Evolutionary conservation across 1,139 yeast species (phyloP).

Genomic region (Magnusiomyces starmeri): DNA sequence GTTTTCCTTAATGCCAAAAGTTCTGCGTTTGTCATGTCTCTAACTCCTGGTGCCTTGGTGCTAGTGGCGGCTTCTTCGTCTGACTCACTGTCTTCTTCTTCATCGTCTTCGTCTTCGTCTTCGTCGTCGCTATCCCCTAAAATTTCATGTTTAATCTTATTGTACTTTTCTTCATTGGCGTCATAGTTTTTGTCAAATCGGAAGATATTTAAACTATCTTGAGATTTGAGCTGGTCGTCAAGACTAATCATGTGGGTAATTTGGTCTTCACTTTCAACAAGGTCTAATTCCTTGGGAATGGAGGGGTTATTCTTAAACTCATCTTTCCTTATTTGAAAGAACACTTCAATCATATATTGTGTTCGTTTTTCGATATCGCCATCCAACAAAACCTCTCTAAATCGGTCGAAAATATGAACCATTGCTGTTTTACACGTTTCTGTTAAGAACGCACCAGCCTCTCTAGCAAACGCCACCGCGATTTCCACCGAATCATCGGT

Average conservation of each 20-base stretch:
- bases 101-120: slow-evolving; percentile 23
- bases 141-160: slow-evolving; percentile 37
- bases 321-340: slow-evolving; percentile 47
- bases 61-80: slow-evolving; percentile 24
- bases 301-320: slow-evolving; percentile 41
- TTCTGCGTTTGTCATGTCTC: slow-evolving; percentile 66
- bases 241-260: slow-evolving; percentile 53
- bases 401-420: slow-evolving; percentile 52
- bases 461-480: slow-evolving; percentile 39
- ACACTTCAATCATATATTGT: slow-evolving; percentile 44
- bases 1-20: slow-evolving; percentile 59
- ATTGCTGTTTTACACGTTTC: slow-evolving; percentile 40
- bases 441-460: slow-evolving; percentile 41
- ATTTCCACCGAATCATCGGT: slow-evolving; percentile 48
- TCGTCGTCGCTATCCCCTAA: slow-evolving; percentile 40
- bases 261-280: slow-evolving; percentile 61
- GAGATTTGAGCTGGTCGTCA: slow-evolving; percentile 40
- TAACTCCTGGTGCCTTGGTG: slow-evolving; percentile 30
- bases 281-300: slow-evolving; percentile 43
- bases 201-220: slow-evolving; percentile 47
- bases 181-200: slow-evolving; percentile 47
- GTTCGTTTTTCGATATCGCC: slow-evolving; percentile 41
- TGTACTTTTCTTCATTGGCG: slow-evolving; percentile 43
- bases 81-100: slow-evolving; percentile 18
- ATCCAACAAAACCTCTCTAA: slow-evolving; percentile 55